Base-by-base conservation (phyloP, 345 rosid genomes). In the Cardiospermum halicacabum region DNA sequence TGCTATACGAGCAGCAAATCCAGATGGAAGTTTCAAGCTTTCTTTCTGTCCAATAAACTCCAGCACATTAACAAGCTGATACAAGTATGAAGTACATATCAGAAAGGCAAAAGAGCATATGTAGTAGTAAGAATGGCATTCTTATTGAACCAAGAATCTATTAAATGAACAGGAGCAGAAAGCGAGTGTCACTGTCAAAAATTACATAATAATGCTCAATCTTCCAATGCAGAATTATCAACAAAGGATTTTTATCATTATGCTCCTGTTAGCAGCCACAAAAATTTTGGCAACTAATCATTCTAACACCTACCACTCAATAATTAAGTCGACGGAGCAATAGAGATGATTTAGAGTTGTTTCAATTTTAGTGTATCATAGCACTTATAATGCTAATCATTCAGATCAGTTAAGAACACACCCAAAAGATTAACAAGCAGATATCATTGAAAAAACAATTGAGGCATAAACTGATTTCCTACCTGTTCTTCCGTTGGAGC, bases 401-500 rank as follows among this genome's bases (percentile, higher is more conserved):
- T 47, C 51, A 47, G n/a, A 47, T 47, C 2, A 2, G 22, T 47
- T 40, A 4, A 51, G 28, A 57, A 48, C 55, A 15, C 11, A 48
- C 19, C 34, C 2, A 26, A 16, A 53, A 3, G 36, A 59, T 57
- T 11, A 31, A 36, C 45, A 37, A 62, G 22, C 37, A 64, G 31
- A 48, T 22, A 58, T 28, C 31, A n/a, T 16, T 32, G 21, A 19
- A 34, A 32, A 60, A 47, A 43, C 18, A 30, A 50, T 58, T 25
- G 25, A 31, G 50, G 18, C 40, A 70, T 69, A 62, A 18, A 42
- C 47, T 25, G 67, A 73, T 62, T 60, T 34, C 71, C 8, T 60
- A 93, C 99, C 97, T 89, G 79, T 72, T 87, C 97, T 74, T 89
- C 87, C 15, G 85, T 69, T 26, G 99, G 99, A 67, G 96, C 80